Percentiles rank a stretch among this genome's conserved stretches.
Conservation (phyloP, 2,329 filamentous ascomycete species). For the Thermoascus crustaceus region DNA sequence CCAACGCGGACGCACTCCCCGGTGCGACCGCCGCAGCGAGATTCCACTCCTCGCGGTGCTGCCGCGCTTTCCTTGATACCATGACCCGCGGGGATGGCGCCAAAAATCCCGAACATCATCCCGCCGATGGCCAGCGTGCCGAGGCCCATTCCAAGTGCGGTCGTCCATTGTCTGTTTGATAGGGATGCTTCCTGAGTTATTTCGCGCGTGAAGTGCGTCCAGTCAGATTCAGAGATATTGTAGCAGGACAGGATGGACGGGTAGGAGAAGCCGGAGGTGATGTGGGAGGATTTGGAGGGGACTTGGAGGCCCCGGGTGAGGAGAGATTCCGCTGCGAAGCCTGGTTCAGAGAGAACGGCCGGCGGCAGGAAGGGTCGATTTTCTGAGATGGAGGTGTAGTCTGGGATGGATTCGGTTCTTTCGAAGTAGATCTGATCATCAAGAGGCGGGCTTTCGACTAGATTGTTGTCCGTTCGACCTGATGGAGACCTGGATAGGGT, state of each 20-base stretch:
- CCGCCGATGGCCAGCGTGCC: conserved; percentile 23
- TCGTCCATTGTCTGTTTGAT: conserved; percentile 22
- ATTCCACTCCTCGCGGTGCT: conserved; percentile 19
- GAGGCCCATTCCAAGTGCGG: conserved; percentile 20
- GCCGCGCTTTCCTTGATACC: conserved; percentile 13
- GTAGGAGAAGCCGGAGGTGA: conserved; percentile 25
- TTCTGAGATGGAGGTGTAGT: conserved; percentile 4
- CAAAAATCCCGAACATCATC: conserved; percentile 22
- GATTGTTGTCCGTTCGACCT: too few species aligned
- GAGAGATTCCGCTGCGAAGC: conserved; percentile 12
- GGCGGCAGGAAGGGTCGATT: conserved; percentile 9
- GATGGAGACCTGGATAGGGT: too few species aligned
- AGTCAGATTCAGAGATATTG: conserved; percentile 15
- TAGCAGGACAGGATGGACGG: conserved; percentile 17
- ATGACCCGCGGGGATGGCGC: conserved; percentile 20
- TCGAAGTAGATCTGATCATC: too few species aligned
- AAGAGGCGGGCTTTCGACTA: too few species aligned
- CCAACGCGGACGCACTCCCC: conserved; percentile 8
- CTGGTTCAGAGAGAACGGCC: conserved; percentile 10
- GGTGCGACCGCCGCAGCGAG: conserved; percentile 14
- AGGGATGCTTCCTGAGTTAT: conserved; percentile 20
- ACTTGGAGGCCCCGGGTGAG: conserved; percentile 23
- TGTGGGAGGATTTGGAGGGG: conserved; percentile 16
- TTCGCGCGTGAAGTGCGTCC: conserved; percentile 20
- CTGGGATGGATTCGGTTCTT: conserved; percentile 3